Percentiles rank a stretch among this genome's conserved stretches.
These are phyloP conservation scores for Aspergillus fijiensis DNA, from an alignment of 2,329 filamentous ascomycete genomes.

Conservation along the genomic window DNA sequence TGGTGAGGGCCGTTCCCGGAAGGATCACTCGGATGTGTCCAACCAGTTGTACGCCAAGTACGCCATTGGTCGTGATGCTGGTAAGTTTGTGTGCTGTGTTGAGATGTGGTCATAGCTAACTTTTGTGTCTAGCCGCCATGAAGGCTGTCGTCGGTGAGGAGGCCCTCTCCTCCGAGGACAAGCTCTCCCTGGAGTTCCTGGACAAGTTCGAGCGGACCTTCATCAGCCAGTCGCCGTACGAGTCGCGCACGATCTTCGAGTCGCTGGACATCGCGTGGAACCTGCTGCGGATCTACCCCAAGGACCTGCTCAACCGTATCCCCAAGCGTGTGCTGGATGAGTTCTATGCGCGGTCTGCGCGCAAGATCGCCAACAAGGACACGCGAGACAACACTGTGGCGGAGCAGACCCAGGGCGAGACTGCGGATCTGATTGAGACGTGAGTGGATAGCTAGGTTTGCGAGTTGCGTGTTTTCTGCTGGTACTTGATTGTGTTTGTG, in stretches of 20 bases:
- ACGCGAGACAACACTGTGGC: conserved; percentile 45
- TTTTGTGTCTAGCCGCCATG: conserved; percentile 69
- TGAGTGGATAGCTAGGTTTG: conserved; percentile 18
- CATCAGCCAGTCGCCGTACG: conserved; percentile 88
- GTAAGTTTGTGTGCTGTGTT: conserved; percentile 29
- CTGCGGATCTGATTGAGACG: conserved; percentile 44
- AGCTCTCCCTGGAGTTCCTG: conserved; percentile 94
- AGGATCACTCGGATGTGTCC: conserved; percentile 96
- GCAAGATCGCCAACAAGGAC: conserved; percentile 49
- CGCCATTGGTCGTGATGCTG: conserved; percentile 93
- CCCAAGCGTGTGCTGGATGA: conserved; percentile 79
- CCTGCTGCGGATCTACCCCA: conserved; percentile 93
- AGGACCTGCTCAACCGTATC: conserved; percentile 95
- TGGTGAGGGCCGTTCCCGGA: conserved; percentile 92
- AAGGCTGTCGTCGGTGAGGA: conserved; percentile 99
- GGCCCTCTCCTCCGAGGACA: conserved; percentile 91
- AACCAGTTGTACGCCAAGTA: conserved; percentile 99
- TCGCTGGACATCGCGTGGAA: conserved; percentile 96
- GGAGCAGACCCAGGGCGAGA: conserved; percentile 29
- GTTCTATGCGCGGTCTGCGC: conserved; percentile 66
- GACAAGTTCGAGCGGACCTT: conserved; percentile 98
- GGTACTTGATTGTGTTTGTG: background rate
- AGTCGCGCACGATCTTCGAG: conserved; percentile 87
- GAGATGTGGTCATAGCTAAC: background rate
- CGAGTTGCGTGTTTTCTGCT: conserved; percentile 1